A percentile compares a stretch with the other conserved stretches of the same genome.
Conservation (phyloP, 2,329 filamentous ascomycete genomes). For the Epichloe hybrida region DNA sequence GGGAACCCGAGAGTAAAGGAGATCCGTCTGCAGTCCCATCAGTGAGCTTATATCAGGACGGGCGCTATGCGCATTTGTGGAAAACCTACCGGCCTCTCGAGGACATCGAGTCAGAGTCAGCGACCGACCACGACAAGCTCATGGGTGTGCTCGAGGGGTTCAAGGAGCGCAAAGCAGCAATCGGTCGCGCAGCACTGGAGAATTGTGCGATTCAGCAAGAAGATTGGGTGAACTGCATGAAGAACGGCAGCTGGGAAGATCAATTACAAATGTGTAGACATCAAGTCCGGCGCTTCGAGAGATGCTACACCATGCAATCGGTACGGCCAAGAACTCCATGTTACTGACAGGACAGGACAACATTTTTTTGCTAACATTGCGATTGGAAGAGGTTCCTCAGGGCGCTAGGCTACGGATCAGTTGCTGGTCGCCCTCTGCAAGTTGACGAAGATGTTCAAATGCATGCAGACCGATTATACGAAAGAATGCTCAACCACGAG, state of each 20-base stretch:
- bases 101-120: conserved; percentile 53
- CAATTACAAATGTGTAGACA: conserved; percentile 67
- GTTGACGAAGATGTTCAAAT: conserved; percentile 86
- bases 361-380: not conserved
- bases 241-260: conserved; percentile 51
- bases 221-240: conserved; percentile 72
- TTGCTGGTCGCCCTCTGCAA: conserved; percentile 46
- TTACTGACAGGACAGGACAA: no score
- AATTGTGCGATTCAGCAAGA: conserved; percentile 86
- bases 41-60: conserved; percentile 43
- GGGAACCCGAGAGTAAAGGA: conserved; percentile 9
- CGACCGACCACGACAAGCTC: conserved; percentile 68
- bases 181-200: conserved; percentile 74
- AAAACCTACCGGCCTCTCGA: conserved; percentile 69
- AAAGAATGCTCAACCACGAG: conserved; percentile 77
- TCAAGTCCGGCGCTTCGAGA: conserved; percentile 65
- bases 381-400: conserved; percentile 62
- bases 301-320: conserved; percentile 81
- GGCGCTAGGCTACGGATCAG: conserved; percentile 73
- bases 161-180: conserved; percentile 66
- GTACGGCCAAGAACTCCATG: conserved; percentile 26
- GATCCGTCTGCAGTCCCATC: conserved; percentile 25
- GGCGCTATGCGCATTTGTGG: conserved; percentile 76
- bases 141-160: conserved; percentile 68
- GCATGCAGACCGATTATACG: conserved; percentile 85